Base-by-base conservation (phyloP, 345 rosid species). In the Syzygium grande region DNA sequence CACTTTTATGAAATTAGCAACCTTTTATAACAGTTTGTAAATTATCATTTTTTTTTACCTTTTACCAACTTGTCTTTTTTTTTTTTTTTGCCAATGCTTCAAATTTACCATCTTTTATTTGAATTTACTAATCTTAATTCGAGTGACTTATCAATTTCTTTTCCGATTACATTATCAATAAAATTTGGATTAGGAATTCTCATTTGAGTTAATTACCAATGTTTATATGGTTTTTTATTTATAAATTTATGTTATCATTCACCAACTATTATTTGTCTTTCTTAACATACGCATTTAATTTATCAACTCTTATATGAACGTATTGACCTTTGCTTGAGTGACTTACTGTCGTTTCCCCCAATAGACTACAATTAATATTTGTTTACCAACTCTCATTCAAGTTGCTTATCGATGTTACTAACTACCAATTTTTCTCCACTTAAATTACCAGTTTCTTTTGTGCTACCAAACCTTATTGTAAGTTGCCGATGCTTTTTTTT, bases 301-400 rank as follows among this genome's bases (percentile, higher is more conserved):
- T 19, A 16, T 19, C 21, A 73, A 38, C 49, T 73, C 14, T 73
- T 68, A 34, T 30, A 65, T 65, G 22, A 65, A 29, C 4, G 23
- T 16, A 7, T 22, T 38, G 10, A 65, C 22, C 29, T 65, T 65
- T 9, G 0, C 79, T 68, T 38, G 83, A 0, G 83, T 38, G 49
- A 38, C 14, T 34, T 38, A 73, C 14, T 46, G 38, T 73, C 3
- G 0, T 9, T 34, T 34, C 23, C 21, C 46, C 41, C 25, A 19
- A 21, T 4, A 17, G 7, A 73, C 22, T 19, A 10, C 4, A 19
- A 0, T 19, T 73, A 34, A 25, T 10, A 34, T 73, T 1, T 0
- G 7, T 5, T 0, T 38, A 38, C 23, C 49, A 73, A 73, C 6
- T 65, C 43, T 68, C 21, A 73, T 19, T 73, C 12, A 25, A 73